A percentile compares a stretch with the other conserved stretches of the same genome.
Conservation (phyloP, 352 stramenopile genomes). For the Phytopythium sindhum region DNA sequence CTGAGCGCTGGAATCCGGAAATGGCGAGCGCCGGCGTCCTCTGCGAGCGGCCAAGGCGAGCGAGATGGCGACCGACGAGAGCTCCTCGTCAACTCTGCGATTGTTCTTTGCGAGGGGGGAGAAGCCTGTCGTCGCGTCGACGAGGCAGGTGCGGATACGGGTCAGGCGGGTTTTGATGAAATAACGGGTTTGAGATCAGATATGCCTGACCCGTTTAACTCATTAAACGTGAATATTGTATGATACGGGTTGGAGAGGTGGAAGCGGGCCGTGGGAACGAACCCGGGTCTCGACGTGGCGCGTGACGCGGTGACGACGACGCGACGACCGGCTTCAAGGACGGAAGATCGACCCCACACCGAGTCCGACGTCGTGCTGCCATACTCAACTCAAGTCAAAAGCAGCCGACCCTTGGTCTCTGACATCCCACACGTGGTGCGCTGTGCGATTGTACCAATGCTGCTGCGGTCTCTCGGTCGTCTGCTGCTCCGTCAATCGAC, state of each 20-base stretch:
- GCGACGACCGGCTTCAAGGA: constrained; percentile 7
- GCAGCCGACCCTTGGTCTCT: no score
- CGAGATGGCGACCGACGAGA: neutral
- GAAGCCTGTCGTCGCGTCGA: neutral
- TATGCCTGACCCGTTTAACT: neutral
- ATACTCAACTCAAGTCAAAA: constrained; percentile 5
- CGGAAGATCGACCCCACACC: constrained; percentile 2
- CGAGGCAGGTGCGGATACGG: neutral
- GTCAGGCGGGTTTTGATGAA: neutral
- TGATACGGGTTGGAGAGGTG: neutral
- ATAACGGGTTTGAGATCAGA: neutral
- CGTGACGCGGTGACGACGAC: neutral
- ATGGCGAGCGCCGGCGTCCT: neutral
- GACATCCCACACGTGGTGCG: neutral
- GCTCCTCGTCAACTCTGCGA: neutral
- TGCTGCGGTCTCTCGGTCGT: neutral
- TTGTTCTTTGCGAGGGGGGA: neutral
- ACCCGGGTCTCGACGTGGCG: neutral
- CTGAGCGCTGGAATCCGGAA: neutral
- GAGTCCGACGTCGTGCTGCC: neutral
- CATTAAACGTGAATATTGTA: neutral
- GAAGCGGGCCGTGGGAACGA: neutral
- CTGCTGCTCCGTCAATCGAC: neutral
- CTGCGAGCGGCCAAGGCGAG: neutral
- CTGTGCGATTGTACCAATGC: neutral